Base-by-base conservation (phyloP, 2,329 filamentous ascomycete genomes). In the Clonostachys byssicola region DNA sequence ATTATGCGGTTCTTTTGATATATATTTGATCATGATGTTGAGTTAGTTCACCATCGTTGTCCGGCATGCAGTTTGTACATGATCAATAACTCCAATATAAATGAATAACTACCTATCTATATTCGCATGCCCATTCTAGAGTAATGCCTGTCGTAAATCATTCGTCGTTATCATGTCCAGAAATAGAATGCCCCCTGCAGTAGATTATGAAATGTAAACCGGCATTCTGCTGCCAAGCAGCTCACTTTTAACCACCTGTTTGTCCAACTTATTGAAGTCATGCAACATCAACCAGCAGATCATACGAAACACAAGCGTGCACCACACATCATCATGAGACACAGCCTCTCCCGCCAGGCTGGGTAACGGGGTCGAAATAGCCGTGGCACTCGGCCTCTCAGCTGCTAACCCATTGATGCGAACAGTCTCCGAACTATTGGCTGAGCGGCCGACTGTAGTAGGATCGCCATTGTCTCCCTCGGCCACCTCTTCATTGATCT, bases 211-310 rank as follows among this genome's bases (percentile, higher is more conserved):
- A 53, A 81, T 75, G 49, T 77, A 81, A 10, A 81, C 75, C 0
- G 77, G 77, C 66, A 81, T 68, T 5, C 78, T 70, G 52, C 72
- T 81, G 3, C 76, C 77, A 34, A 74, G 54, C 5, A 81, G 60
- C 60, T 80, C 76, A 49, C 74, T 76, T 59, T 78, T 77, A 41
- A 72, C 63, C 4, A 76, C 58, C 57, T 80, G 75, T 10, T 74
- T 64, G 47, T 81, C 78, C 49, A 71, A 66, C 55, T 74, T 76
- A 57, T 78, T 66, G 45, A 81, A 81, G 53, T 81, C 75, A 54
- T 82, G 77, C 50, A 81, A 60, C 61, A 76, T 67, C 45, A 81
- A 59, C 79, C 77, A 81, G 56, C 77, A 80, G 20, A 81, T 65
- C 78, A 81, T 81, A 23, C 77, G 63, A 51, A 81, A 77, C 5